Conservation (phyloP, 2,329 filamentous ascomycete genomes). For the Harringtonia aguacate region DNA sequence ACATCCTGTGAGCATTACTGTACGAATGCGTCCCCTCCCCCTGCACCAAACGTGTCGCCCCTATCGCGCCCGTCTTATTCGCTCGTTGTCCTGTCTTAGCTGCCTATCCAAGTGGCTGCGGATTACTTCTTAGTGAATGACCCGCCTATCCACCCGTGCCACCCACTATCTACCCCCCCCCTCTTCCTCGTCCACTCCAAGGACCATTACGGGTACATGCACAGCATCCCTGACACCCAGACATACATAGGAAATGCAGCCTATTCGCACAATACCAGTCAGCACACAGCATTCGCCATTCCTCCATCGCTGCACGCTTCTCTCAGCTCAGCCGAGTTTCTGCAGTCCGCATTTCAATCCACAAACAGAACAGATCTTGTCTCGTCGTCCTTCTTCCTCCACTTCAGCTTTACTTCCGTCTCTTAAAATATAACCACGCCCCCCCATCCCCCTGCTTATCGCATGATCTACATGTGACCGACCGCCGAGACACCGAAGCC, state of each 20-base stretch:
- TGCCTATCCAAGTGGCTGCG: background rate
- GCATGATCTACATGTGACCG: conserved; percentile 9
- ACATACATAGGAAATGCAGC: background rate
- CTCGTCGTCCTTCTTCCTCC: too few relatives aligned
- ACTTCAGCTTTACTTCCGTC: background rate
- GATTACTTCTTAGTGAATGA: too few relatives aligned
- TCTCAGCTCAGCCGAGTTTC: too few relatives aligned
- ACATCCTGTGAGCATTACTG: too few relatives aligned
- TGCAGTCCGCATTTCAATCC: too few relatives aligned
- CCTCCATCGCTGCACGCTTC: too few relatives aligned
- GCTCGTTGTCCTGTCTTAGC: background rate
- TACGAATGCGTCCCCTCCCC: too few relatives aligned
- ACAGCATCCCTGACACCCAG: background rate
- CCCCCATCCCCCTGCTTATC: conserved; percentile 3
- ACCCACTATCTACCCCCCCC: background rate
- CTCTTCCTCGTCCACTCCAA: background rate
- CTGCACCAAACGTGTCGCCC: too few relatives aligned
- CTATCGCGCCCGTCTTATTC: background rate
- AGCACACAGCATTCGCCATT: background rate
- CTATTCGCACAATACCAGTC: background rate
- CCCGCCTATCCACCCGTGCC: background rate
- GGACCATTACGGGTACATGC: too few relatives aligned
- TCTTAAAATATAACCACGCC: background rate
- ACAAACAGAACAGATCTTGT: background rate
- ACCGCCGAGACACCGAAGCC: background rate